These are phyloP conservation scores for Xylaria sp. DNA, from an alignment of 2,329 filamentous ascomycete genomes.

Conservation along the genomic window DNA sequence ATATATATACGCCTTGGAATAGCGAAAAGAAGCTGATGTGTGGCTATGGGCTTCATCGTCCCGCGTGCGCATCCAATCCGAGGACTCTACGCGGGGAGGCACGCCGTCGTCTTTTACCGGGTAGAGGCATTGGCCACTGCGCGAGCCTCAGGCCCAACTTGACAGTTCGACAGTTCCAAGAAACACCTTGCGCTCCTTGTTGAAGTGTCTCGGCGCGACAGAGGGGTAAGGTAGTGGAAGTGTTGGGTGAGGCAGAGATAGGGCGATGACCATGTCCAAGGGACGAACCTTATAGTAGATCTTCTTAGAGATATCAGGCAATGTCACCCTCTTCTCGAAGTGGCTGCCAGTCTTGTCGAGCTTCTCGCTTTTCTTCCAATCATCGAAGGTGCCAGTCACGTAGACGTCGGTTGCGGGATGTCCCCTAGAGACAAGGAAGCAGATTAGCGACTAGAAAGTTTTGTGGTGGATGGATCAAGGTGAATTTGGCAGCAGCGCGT, in stretches of 20 bases:
- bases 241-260: not conserved
- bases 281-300: slow-evolving; percentile 88
- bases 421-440: slow-evolving; percentile 60
- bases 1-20: slow-evolving; percentile 8
- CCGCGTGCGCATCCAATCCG: not conserved
- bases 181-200: not conserved
- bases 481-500: slow-evolving; percentile 6
- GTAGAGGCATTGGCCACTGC: not conserved
- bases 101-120: not conserved
- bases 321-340: slow-evolving; percentile 80
- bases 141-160: not conserved
- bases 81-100: not conserved
- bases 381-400: slow-evolving; percentile 94
- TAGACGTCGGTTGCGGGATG: slow-evolving; percentile 84
- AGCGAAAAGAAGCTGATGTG: not conserved
- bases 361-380: slow-evolving; percentile 86
- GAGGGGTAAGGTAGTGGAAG: not conserved
- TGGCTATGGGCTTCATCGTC: not conserved
- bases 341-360: slow-evolving; percentile 73
- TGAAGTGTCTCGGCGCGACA: not conserved
- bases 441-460: slow-evolving; percentile 23
- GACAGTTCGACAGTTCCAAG: not conserved
- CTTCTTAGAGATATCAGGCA: slow-evolving; percentile 69
- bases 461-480: slow-evolving; percentile 16
- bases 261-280: slow-evolving; percentile 10